Percentiles rank a stretch among this genome's conserved stretches.
Conservation (phyloP, 805 yeast genomes). For the Saccharomycopsis amapae region DNA sequence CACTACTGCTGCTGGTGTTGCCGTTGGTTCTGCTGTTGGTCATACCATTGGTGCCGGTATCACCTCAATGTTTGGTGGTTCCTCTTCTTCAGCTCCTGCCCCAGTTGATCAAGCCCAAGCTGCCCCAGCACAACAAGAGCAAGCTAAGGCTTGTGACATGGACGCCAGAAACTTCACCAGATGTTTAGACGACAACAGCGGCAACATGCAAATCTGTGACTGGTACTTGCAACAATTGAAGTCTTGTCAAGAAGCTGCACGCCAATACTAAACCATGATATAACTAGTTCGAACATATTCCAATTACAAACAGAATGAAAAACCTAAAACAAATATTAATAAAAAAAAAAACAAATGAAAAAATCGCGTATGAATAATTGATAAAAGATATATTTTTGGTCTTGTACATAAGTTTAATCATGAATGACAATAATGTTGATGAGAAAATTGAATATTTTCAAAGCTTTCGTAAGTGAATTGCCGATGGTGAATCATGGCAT, state of each 20-base stretch:
- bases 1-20: conserved; percentile 98
- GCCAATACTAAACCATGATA: conserved; percentile 65
- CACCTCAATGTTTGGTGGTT: conserved; percentile 81
- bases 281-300: too few species aligned
- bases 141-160: conserved; percentile 65
- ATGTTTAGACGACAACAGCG: conserved; percentile 88
- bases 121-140: conserved; percentile 34
- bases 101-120: conserved; percentile 37
- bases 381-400: too few species aligned
- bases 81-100: conserved; percentile 47
- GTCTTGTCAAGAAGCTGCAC: conserved; percentile 93
- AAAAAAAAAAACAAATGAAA: too few species aligned
- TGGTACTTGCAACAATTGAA: conserved; percentile 94
- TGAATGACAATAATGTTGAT: too few species aligned
- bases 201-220: conserved; percentile 96
- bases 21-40: conserved; percentile 96
- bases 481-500: too few species aligned
- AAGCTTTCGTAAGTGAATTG: too few species aligned
- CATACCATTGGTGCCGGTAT: conserved; percentile 96
- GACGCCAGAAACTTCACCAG: conserved; percentile 94
- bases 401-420: too few species aligned
- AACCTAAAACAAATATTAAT: too few species aligned
- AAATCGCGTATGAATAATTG: too few species aligned
- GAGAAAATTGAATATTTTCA: too few species aligned
- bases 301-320: too few species aligned